Conservation (phyloP, 192 early-diverging fungal species). For the Podila clonocystis region DNA sequence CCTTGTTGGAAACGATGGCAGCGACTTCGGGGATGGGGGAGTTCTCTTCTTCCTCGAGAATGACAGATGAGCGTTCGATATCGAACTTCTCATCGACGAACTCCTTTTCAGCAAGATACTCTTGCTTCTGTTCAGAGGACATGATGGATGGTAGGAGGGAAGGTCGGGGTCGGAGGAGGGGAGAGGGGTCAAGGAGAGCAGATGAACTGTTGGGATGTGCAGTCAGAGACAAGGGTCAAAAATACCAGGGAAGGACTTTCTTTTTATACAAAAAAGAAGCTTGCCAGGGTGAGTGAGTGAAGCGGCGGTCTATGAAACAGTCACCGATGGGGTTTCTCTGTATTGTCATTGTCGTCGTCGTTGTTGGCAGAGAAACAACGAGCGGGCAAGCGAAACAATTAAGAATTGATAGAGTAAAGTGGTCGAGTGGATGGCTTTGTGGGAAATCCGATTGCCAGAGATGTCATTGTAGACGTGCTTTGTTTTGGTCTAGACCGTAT, state of each 20-base stretch:
- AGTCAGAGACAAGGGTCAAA: conserved; percentile 8
- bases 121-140: conserved; percentile 23
- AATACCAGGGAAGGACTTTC: neutral
- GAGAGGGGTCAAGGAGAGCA: conserved; percentile 3
- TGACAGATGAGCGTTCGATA: conserved; percentile 27
- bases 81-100: conserved; percentile 34
- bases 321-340: too few species aligned
- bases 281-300: too few species aligned
- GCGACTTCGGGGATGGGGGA: conserved; percentile 47
- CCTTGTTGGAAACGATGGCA: conserved; percentile 47
- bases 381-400: too few species aligned
- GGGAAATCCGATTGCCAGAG: too few species aligned
- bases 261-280: conserved; percentile 1
- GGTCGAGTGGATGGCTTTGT: too few species aligned
- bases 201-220: conserved; percentile 8
- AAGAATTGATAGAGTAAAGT: too few species aligned
- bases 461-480: too few species aligned
- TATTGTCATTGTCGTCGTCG: too few species aligned
- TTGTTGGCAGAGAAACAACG: too few species aligned
- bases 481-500: too few species aligned
- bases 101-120: conserved; percentile 23
- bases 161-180: neutral
- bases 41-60: conserved; percentile 40
- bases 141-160: neutral
- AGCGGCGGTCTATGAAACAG: too few species aligned